These are phyloP conservation scores for Kurtzmaniella quercitrusa DNA, from an alignment of 1,139 yeast genomes.

Conservation along the genomic window DNA sequence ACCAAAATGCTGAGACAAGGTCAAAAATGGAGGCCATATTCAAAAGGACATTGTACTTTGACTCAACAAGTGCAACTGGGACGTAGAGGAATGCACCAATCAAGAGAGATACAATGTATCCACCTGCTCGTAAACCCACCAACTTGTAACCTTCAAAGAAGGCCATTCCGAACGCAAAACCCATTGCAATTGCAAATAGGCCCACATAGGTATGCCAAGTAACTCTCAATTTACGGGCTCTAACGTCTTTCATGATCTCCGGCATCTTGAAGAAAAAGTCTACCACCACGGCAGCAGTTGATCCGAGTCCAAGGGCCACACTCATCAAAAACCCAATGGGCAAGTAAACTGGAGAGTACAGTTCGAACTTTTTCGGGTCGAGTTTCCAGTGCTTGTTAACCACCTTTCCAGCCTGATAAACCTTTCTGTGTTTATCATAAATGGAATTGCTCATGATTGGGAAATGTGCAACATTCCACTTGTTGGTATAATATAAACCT, in stretches of 20 bases:
- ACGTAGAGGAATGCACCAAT: constrained; percentile 5
- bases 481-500: constrained; percentile 16
- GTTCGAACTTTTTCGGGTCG: constrained; percentile 38
- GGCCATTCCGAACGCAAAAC: constrained; percentile 12
- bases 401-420: constrained; percentile 41
- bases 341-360: constrained; percentile 34
- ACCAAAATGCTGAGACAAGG: constrained; percentile 9
- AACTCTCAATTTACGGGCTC: constrained; percentile 2
- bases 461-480: constrained; percentile 12
- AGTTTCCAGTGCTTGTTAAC: constrained; percentile 33
- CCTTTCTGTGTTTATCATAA: constrained; percentile 40
- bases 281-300: constrained; percentile 10
- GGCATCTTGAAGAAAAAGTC: constrained; percentile 8
- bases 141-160: constrained; percentile 6
- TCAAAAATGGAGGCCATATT: constrained; percentile 7
- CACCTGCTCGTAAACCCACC: constrained; percentile 6
- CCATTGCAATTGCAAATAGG: constrained; percentile 3
- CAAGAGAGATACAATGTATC: constrained; percentile 5
- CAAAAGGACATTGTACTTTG: constrained; percentile 3
- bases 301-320: constrained; percentile 11
- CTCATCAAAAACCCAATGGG: constrained; percentile 14
- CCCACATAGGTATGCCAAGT: constrained; percentile 3
- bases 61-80: constrained; percentile 8
- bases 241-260: constrained; percentile 2
- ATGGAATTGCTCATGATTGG: constrained; percentile 13